Evolutionary conservation across 768 basidiomycete species (phyloP).

Genomic region (Leucogyrophana mollusca): DNA sequence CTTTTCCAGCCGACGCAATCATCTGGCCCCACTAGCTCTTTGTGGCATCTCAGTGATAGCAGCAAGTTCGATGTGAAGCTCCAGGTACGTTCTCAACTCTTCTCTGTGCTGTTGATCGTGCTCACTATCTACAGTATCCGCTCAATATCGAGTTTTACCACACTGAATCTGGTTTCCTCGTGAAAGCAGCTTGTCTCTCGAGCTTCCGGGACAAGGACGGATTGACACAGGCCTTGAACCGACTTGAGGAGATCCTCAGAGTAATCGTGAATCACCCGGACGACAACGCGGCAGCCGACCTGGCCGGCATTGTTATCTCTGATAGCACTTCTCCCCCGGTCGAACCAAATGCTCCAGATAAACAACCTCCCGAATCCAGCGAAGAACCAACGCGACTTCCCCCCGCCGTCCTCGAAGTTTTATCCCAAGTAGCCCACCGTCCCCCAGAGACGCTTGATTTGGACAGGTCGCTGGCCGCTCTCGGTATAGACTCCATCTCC

Average conservation of each 20-base stretch:
- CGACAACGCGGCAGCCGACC: constrained; percentile 5
- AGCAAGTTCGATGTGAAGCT: constrained; percentile 14
- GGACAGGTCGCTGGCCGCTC: constrained; percentile 34
- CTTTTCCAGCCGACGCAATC: constrained; percentile 36
- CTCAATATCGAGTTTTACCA: constrained; percentile 43
- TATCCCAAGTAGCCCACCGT: constrained; percentile 23
- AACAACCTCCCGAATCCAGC: constrained; percentile 6
- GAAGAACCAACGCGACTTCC: not conserved
- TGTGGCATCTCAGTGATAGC: constrained; percentile 22
- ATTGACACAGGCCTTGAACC: constrained; percentile 15
- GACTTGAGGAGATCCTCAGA: constrained; percentile 17
- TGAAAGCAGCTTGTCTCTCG: constrained; percentile 36
- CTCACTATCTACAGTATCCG: constrained; percentile 35
- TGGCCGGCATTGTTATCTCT: constrained; percentile 11
- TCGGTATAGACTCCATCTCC: constrained; percentile 51
- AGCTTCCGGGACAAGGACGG: constrained; percentile 24
- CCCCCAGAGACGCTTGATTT: constrained; percentile 28
- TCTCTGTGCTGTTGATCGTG: not conserved
- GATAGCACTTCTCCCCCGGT: constrained; percentile 11
- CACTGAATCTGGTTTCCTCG: constrained; percentile 22
- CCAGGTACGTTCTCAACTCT: constrained; percentile 27
- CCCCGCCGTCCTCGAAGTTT: constrained; percentile 8
- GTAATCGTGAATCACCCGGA: constrained; percentile 20
- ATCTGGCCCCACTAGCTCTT: not conserved
- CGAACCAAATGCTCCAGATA: constrained; percentile 17